Conservation (phyloP, 2,329 filamentous ascomycete genomes). For the Diaporthe amygdali region DNA sequence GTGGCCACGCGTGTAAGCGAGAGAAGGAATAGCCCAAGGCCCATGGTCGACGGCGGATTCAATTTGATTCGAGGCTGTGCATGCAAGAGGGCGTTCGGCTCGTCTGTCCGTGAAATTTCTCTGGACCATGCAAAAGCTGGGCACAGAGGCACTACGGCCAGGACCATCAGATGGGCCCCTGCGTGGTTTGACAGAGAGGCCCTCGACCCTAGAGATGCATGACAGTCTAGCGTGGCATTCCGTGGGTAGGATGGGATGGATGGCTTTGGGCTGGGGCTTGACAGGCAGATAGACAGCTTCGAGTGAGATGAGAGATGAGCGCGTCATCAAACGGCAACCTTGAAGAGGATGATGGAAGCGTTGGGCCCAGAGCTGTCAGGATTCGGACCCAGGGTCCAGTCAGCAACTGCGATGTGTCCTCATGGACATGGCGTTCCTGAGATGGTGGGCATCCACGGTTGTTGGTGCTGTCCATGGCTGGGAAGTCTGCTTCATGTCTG, state of each 20-base stretch:
- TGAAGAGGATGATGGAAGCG: neutral
- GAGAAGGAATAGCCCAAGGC: neutral
- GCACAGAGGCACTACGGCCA: neutral
- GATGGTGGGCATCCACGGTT: neutral
- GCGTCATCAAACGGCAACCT: slow-evolving; percentile 5
- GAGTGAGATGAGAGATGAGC: slow-evolving; percentile 5
- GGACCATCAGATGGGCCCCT: no score
- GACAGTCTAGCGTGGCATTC: neutral
- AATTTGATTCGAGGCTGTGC: slow-evolving; percentile 9
- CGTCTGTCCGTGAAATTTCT: neutral
- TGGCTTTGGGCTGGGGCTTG: neutral
- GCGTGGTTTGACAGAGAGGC: neutral
- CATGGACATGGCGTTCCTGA: neutral
- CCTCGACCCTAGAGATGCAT: neutral
- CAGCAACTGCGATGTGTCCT: slow-evolving; percentile 9
- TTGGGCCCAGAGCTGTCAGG: neutral
- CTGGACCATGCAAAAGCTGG: neutral
- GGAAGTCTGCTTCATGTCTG: neutral
- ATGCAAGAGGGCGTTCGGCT: neutral
- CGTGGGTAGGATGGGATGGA: neutral
- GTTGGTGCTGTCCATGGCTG: neutral
- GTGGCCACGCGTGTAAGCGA: neutral
- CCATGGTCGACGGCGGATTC: neutral
- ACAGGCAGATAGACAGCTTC: neutral
- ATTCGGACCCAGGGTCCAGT: neutral